Conservation (phyloP, 345 rosid genomes). For the Rubroshorea leprosula region DNA sequence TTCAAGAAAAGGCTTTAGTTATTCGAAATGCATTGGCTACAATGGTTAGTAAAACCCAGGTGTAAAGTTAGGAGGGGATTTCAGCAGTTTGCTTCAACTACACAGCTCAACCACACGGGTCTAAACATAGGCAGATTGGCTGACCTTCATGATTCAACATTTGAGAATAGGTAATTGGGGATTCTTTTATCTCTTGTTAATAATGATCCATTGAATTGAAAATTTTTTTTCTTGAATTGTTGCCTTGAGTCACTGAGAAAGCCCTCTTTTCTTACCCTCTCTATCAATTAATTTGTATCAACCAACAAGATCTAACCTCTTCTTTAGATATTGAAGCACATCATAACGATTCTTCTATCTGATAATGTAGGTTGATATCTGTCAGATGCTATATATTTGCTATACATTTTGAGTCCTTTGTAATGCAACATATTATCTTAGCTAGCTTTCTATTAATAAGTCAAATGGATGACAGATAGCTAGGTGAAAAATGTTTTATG, state of each 20-base stretch:
- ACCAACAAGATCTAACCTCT: conserved; percentile 4
- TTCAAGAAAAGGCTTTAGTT: conserved; percentile 25
- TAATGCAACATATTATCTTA: background rate
- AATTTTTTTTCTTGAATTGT: conserved; percentile 2
- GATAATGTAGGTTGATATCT: conserved; percentile 5
- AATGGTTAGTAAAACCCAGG: conserved; percentile 21
- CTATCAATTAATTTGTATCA: background rate
- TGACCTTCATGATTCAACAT: conserved; percentile 2
- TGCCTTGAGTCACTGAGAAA: background rate
- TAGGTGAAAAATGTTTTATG: no score
- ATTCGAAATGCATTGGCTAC: conserved; percentile 38
- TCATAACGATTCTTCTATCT: background rate
- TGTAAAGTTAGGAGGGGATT: conserved; percentile 12
- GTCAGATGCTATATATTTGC: background rate
- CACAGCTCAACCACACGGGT: conserved; percentile 4
- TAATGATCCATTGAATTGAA: background rate
- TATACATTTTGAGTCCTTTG: background rate
- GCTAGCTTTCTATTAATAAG: no score
- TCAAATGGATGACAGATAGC: no score
- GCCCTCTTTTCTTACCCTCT: no score
- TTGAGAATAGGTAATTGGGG: conserved; percentile 19
- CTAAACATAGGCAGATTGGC: background rate
- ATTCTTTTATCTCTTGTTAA: conserved; percentile 17
- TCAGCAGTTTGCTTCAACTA: background rate
- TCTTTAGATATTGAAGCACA: background rate